A percentile compares a stretch with the other conserved stretches of the same genome.
These are phyloP conservation scores for Cercospora beticola DNA, from an alignment of 2,329 filamentous ascomycete genomes.

Conservation along the genomic window DNA sequence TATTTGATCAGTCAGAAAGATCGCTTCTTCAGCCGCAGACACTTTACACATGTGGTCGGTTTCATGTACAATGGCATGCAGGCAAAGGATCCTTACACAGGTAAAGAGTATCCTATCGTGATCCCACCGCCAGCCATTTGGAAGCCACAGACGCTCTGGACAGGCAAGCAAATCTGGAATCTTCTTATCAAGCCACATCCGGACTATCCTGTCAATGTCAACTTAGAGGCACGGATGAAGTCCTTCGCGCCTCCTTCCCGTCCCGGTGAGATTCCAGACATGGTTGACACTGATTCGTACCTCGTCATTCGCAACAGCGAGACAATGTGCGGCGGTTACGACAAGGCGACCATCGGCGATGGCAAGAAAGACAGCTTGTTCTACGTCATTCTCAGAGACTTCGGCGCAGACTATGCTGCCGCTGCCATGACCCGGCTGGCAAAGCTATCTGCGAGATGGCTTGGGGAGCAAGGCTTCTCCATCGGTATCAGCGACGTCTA, in stretches of 20 bases:
- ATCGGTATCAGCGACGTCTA: conserved; percentile 96
- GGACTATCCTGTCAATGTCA: conserved; percentile 77
- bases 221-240: conserved; percentile 89
- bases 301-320: conserved; percentile 94
- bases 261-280: conserved; percentile 68
- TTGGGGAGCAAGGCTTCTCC: conserved; percentile 90
- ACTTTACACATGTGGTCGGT: conserved; percentile 85
- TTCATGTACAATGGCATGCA: conserved; percentile 83
- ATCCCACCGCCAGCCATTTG: conserved; percentile 83
- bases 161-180: conserved; percentile 94
- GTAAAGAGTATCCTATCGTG: conserved; percentile 64
- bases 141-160: conserved; percentile 87
- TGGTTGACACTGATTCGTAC: conserved; percentile 74
- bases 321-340: conserved; percentile 96
- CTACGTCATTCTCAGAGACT: conserved; percentile 94
- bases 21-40: conserved; percentile 82
- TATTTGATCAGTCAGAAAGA: conserved; percentile 91
- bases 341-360: conserved; percentile 94
- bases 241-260: conserved; percentile 67
- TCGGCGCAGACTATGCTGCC: conserved; percentile 83
- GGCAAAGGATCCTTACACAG: conserved; percentile 48
- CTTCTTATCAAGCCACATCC: conserved; percentile 87
- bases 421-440: conserved; percentile 91
- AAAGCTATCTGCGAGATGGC: conserved; percentile 81
- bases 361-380: conserved; percentile 98